These are phyloP conservation scores for Cylindrodendrum hubeiense DNA, from an alignment of 2,329 filamentous ascomycete genomes.

Conservation along the genomic window DNA sequence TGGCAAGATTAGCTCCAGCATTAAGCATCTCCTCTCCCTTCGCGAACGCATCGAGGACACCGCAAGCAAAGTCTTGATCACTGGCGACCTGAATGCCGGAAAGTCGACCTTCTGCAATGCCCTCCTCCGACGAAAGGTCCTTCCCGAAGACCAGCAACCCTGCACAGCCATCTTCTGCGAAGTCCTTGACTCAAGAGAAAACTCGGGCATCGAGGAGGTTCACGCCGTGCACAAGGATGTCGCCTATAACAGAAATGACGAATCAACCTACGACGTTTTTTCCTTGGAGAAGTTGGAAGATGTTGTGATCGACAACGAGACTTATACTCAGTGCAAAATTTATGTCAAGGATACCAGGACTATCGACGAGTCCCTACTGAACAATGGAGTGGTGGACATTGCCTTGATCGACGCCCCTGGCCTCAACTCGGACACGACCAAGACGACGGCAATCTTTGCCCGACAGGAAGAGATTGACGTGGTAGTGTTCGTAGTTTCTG, in stretches of 20 bases:
- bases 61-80: slow-evolving; percentile 95
- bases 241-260: slow-evolving; percentile 88
- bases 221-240: slow-evolving; percentile 90
- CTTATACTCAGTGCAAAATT: slow-evolving; percentile 95
- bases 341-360: slow-evolving; percentile 92
- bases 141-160: slow-evolving; percentile 97
- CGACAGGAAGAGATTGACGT: slow-evolving; percentile 99
- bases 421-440: slow-evolving; percentile 94
- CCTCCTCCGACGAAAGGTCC: slow-evolving; percentile 88
- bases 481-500: slow-evolving; percentile 97
- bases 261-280: slow-evolving; percentile 94
- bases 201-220: slow-evolving; percentile 91
- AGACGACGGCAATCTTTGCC: slow-evolving; percentile 97
- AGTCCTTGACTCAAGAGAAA: slow-evolving; percentile 91
- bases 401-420: slow-evolving; percentile 97
- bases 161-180: slow-evolving; percentile 99
- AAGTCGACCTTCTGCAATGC: slow-evolving; percentile 99
- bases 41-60: slow-evolving; percentile 97
- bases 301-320: slow-evolving; percentile 89
- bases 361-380: slow-evolving; percentile 93
- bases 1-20: slow-evolving; percentile 93
- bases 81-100: slow-evolving; percentile 95
- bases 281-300: slow-evolving; percentile 82
- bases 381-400: slow-evolving; percentile 98
- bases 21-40: slow-evolving; percentile 88